These are phyloP conservation scores for Trypethelium eluteriae DNA, from an alignment of 495 filamentous ascomycete species.

Conservation along the genomic window DNA sequence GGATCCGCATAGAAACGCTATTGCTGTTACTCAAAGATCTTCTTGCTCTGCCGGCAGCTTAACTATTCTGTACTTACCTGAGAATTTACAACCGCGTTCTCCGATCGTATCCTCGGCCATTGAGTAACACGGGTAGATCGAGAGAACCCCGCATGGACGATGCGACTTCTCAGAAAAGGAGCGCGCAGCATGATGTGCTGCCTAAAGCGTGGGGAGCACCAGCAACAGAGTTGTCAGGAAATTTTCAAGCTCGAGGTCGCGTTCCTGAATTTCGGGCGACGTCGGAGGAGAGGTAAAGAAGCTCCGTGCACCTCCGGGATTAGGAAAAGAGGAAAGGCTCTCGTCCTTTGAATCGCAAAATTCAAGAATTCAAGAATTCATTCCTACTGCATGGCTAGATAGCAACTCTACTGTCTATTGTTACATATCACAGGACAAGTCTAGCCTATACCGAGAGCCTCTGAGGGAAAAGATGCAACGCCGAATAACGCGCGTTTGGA, in stretches of 20 bases:
- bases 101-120: background rate
- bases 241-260: conserved; percentile 3
- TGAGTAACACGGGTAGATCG: conserved; percentile 29
- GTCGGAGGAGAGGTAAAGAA: conserved; percentile 8
- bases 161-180: conserved; percentile 52
- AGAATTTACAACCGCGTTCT: background rate
- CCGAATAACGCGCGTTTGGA: background rate
- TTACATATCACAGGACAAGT: background rate
- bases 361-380: background rate
- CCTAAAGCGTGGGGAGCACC: conserved; percentile 19
- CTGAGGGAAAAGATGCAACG: background rate
- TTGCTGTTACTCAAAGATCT: conserved; percentile 40
- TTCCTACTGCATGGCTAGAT: background rate
- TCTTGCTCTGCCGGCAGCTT: conserved; percentile 27
- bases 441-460: background rate
- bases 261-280: conserved; percentile 10
- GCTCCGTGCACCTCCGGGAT: background rate
- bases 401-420: background rate
- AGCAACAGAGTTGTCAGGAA: background rate
- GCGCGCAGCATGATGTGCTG: conserved; percentile 61
- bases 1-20: conserved; percentile 5
- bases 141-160: conserved; percentile 30
- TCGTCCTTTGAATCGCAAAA: background rate
- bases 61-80: background rate
- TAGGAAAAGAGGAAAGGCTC: too few relatives aligned